Percentiles rank a stretch among this genome's conserved stretches.
Conservation (phyloP, 2,329 filamentous ascomycete genomes). For the Ophiostoma triangulosporum region DNA sequence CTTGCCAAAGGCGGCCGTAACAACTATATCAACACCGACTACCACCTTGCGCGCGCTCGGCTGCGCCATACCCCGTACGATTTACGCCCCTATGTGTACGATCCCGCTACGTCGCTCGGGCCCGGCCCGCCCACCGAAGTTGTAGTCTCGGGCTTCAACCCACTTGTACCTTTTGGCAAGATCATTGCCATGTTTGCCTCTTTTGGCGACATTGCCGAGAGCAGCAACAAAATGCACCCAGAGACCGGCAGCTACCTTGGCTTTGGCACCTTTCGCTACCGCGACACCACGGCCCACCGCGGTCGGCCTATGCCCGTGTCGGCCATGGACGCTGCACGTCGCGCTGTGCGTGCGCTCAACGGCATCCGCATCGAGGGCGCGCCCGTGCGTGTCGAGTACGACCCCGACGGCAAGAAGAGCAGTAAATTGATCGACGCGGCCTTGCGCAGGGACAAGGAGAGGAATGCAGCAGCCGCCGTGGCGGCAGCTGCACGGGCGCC, state of each 20-base stretch:
- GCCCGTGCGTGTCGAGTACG: constrained; percentile 69
- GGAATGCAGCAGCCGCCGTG: constrained; percentile 17
- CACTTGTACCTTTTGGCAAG: constrained; percentile 66
- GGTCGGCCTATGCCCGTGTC: constrained; percentile 41
- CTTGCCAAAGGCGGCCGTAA: constrained; percentile 53
- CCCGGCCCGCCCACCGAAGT: constrained; percentile 83
- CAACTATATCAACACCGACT: constrained; percentile 56
- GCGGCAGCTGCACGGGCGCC: constrained; percentile 18
- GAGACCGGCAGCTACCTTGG: constrained; percentile 88
- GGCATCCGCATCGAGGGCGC: constrained; percentile 68
- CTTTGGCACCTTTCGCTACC: constrained; percentile 82
- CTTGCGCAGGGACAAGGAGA: constrained; percentile 54
- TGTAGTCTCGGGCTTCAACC: constrained; percentile 92
- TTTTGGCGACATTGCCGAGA: constrained; percentile 78
- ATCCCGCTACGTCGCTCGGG: constrained; percentile 70
- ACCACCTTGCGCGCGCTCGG: constrained; percentile 57
- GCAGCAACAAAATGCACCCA: constrained; percentile 90
- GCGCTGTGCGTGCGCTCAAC: constrained; percentile 63
- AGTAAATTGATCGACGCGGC: constrained; percentile 62
- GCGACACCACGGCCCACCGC: constrained; percentile 49
- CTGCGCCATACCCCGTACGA: constrained; percentile 63
- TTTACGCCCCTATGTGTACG: constrained; percentile 68
- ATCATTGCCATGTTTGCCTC: constrained; percentile 63
- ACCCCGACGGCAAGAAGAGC: constrained; percentile 77
- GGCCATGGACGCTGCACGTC: constrained; percentile 68